A percentile compares a stretch with the other conserved stretches of the same genome.
phyloP scores from a whole-genome alignment of 139 green algal species.

The Tetradesmus obliquus region DNA sequence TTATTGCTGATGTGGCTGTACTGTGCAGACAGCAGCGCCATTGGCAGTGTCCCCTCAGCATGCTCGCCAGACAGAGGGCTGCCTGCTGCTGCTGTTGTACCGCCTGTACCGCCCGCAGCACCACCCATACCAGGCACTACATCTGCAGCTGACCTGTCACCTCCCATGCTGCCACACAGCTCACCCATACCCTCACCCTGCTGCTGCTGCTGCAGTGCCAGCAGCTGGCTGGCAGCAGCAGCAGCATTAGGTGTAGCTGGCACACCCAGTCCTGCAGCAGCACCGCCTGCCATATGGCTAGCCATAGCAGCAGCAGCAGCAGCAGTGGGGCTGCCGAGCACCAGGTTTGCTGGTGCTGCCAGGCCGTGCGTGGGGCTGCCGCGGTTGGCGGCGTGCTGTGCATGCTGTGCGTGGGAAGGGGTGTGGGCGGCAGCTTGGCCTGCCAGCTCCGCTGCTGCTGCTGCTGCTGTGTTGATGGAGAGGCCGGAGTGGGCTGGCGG shows the following conservation, averaged over 20 bases:
- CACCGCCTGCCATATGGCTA: neutral
- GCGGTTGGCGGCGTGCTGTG: neutral
- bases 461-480: slow-evolving; percentile 3
- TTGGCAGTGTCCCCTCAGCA: neutral
- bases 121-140: neutral
- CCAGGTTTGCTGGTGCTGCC: neutral
- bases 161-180: neutral
- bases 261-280: neutral
- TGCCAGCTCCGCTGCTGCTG: slow-evolving; percentile 7
- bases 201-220: slow-evolving; percentile 25
- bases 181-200: slow-evolving; percentile 21
- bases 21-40: neutral
- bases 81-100: neutral
- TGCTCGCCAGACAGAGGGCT: neutral
- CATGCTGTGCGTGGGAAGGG: neutral
- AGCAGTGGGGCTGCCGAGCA: slow-evolving; percentile 9
- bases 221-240: neutral
- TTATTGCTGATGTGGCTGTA: neutral
- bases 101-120: neutral
- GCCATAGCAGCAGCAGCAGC: neutral
- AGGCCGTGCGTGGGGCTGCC: slow-evolving; percentile 3
- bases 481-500: neutral
- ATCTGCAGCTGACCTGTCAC: slow-evolving; percentile 26
- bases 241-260: neutral
- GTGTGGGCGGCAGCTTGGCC: neutral